phyloP scores from a whole-genome alignment of 1,284 basidiomycete species.

The Psilocybe mexicana region DNA sequence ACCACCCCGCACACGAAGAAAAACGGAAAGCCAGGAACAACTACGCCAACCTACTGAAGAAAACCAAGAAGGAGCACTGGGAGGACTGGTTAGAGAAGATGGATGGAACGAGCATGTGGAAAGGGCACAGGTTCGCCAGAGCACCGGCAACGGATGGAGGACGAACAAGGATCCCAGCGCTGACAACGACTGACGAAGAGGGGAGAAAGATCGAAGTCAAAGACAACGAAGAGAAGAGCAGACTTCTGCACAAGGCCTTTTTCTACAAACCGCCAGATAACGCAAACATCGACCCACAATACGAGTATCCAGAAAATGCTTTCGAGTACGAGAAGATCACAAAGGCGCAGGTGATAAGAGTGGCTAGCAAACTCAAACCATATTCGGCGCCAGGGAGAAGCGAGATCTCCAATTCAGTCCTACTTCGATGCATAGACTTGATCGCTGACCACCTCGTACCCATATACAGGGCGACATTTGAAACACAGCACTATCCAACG shows the following conservation, averaged over 20 bases:
- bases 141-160: slow-evolving; percentile 31
- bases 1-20: slow-evolving; percentile 24
- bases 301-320: slow-evolving; percentile 24
- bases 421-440: neutral
- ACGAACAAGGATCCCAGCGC: slow-evolving; percentile 31
- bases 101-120: slow-evolving; percentile 32
- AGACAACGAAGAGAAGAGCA: slow-evolving; percentile 18
- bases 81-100: slow-evolving; percentile 34
- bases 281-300: slow-evolving; percentile 17
- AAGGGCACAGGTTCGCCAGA: slow-evolving; percentile 31
- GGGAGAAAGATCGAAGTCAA: neutral
- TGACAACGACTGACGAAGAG: no score
- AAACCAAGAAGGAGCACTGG: slow-evolving; percentile 36
- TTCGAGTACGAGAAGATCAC: slow-evolving; percentile 19
- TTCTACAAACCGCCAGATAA: slow-evolving; percentile 12
- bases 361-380: slow-evolving; percentile 10
- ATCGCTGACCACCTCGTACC: neutral
- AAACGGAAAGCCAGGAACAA: slow-evolving; percentile 6
- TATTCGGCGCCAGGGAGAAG: slow-evolving; percentile 2
- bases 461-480: neutral
- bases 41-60: slow-evolving; percentile 24
- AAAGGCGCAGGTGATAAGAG: neutral
- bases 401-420: slow-evolving; percentile 3
- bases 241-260: slow-evolving; percentile 12
- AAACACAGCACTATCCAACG: slow-evolving; percentile 13